A percentile compares a stretch with the other conserved stretches of the same genome.
Conservation (phyloP, 331 rosid species). For the Prunus yedoensis region DNA sequence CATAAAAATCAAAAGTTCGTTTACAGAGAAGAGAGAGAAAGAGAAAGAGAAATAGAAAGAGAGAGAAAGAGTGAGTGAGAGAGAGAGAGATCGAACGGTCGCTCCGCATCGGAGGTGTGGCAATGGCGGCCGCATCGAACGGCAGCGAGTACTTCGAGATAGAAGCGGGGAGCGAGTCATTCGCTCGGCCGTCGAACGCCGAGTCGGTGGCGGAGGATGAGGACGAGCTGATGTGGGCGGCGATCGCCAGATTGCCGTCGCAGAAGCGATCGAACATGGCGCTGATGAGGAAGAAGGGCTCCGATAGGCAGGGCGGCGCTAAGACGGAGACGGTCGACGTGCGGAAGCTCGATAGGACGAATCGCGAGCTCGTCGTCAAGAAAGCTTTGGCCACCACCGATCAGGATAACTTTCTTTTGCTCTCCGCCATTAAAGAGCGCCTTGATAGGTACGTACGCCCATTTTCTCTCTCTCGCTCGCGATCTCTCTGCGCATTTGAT, state of each 20-base stretch:
- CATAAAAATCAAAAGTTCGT: not conserved
- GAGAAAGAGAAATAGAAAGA: not conserved
- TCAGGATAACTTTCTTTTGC: conserved; percentile 69
- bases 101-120: not conserved
- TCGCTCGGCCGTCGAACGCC: conserved; percentile 65
- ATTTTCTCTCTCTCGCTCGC: not conserved
- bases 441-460: conserved; percentile 47
- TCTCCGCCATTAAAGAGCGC: conserved; percentile 69
- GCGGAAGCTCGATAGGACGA: conserved; percentile 45
- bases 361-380: conserved; percentile 64
- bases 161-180: conserved; percentile 33
- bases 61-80: not conserved
- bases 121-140: conserved; percentile 78
- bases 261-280: conserved; percentile 53
- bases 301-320: not conserved
- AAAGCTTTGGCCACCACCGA: conserved; percentile 72
- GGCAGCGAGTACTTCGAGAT: conserved; percentile 82
- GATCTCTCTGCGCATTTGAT: not conserved
- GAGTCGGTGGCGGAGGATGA: conserved; percentile 62
- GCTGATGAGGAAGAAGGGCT: conserved; percentile 31
- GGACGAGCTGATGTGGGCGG: conserved; percentile 72
- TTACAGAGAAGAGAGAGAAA: not conserved
- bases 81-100: not conserved
- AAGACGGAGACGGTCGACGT: conserved; percentile 52
- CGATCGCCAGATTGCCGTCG: conserved; percentile 62